These are phyloP conservation scores for Oryza australiensis DNA, from an alignment of 176 grass and related monocot genomes.

Conservation along the genomic window DNA sequence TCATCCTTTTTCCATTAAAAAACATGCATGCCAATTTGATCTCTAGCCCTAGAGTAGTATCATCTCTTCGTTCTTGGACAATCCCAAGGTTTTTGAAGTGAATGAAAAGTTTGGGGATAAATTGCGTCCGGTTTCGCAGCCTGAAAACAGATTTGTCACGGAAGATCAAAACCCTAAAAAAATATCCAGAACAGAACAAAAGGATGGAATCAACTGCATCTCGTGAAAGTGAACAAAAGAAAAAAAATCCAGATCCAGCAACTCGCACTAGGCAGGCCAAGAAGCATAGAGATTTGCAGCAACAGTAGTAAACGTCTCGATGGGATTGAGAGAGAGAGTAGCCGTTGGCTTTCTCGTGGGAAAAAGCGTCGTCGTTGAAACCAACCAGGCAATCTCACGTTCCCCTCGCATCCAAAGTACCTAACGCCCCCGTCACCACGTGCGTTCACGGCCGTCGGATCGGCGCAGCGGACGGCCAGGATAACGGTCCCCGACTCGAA, in stretches of 20 bases:
- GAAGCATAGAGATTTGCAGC: background rate
- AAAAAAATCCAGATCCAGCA: background rate
- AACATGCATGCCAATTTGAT: background rate
- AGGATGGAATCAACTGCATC: background rate
- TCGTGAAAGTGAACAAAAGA: background rate
- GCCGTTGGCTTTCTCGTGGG: constrained; percentile 18
- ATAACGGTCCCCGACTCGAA: constrained; percentile 35
- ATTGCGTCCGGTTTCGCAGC: too few relatives aligned
- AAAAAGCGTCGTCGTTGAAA: constrained; percentile 9
- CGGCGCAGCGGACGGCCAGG: background rate
- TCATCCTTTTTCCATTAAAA: too few relatives aligned
- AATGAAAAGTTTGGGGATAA: too few relatives aligned
- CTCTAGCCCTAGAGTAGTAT: background rate
- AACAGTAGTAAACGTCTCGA: background rate
- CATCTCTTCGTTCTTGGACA: too few relatives aligned
- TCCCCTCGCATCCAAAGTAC: background rate
- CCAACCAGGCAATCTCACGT: constrained; percentile 5
- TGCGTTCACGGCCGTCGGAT: background rate
- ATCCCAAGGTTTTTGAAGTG: too few relatives aligned
- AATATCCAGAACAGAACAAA: background rate
- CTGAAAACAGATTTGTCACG: too few relatives aligned
- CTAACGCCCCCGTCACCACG: background rate
- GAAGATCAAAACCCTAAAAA: too few relatives aligned
- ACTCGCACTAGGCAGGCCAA: background rate
- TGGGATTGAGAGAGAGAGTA: background rate